Base-by-base conservation (phyloP, 2,329 filamentous ascomycete genomes). In the Aspergillus hortae region DNA sequence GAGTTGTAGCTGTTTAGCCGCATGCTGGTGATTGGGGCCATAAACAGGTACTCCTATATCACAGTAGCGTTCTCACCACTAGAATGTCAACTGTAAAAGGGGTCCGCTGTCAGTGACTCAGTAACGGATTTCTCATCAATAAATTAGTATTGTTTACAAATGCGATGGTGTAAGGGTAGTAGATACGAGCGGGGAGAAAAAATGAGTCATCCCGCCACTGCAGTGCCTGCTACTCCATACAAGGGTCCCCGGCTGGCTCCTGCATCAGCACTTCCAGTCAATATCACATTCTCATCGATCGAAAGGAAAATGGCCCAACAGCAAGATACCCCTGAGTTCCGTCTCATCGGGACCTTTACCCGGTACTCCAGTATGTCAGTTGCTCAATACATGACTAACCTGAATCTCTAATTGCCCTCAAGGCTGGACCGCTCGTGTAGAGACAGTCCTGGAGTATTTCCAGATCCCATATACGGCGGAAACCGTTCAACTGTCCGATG, bases 371-470 rank as follows among this genome's bases (percentile, higher is more conserved):
- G 67, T 69, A 59, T 44, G 61, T 23, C 19, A 42, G 12, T 23
- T 17, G 15, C 17, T 19, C 40, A 17, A 36, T 17, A 12, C 40
- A 4, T 15, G 9, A 17, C 27, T 9, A 19, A 15, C 43, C 5
- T 23, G 23, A 23, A 23, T 38, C 9, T 11, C 6, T 27, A 19
- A 25, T 50, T 15, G 41, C 27, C 7, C 9, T 19, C n/a, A 17
- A 71, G 67, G 67, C 49, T 71, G 67, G 68, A 69, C 67, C 15
- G 56, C 60, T 2, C 66, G 68, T 17, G 64, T 70, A 4, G 65
- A 67, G 35, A 58, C 62, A 4, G 58, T 71, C 7, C 49, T 71
- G 33, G 64, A 70, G 46, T 70, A 70, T 54, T 70, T 70, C 49
- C 49, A 63, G 12, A 69, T 71, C 21, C 62, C 62, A 4, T 58